Evolutionary conservation across 495 filamentous ascomycete species (phyloP), one percentile per base, ranked within the genome.

Genomic region (Friedmanniomyces endolithicus): DNA sequence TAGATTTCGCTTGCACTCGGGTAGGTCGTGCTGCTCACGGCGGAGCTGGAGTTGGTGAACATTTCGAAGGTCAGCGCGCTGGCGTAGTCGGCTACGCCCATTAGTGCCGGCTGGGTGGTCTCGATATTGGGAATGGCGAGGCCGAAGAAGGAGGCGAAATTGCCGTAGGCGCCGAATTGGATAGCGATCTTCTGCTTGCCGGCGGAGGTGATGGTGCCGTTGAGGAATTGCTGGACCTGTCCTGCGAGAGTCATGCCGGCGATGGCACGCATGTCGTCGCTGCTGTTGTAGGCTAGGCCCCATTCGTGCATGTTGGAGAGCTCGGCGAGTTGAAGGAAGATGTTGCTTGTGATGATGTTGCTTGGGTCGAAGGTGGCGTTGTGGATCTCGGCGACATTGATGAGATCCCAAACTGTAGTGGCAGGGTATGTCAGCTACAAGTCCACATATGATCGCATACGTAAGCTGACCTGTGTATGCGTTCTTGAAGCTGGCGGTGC

Each of bases 61-160:
- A 94, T 75, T 71, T 94, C 88, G 56, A 90, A 84, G 3, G 76
- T 69, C 65, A 90, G 77, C 27, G 80, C 77, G 24, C 79, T 78
- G 11, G 83, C 86, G 54, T 80, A 85, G 54, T 79, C 77, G 2
- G 83, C 79, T 11, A 88, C 73, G 43, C 84, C 84, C 52, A 72
- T 78, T 39, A 90, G 74, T 44, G 77, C 67, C n/a, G 54, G 54
- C 11, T 25, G 11, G 12, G 22, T 31, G 2, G 46, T 34, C 7
- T 24, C 46, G 23, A 56, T 29, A 27, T 56, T 33, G 8, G 52
- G 52, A 25, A 54, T 54, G 31, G 82, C 64, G 11, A 90, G 74
- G 11, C 84, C 85, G 64, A 88, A 85, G 67, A 90, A 84, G 9
- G 84, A 80, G 45, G 86, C 71, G 65, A 87, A 84, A 57, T 83